phyloP scores from a whole-genome alignment of 1,139 yeast genomes.

The Geotrichum klebahnii region DNA sequence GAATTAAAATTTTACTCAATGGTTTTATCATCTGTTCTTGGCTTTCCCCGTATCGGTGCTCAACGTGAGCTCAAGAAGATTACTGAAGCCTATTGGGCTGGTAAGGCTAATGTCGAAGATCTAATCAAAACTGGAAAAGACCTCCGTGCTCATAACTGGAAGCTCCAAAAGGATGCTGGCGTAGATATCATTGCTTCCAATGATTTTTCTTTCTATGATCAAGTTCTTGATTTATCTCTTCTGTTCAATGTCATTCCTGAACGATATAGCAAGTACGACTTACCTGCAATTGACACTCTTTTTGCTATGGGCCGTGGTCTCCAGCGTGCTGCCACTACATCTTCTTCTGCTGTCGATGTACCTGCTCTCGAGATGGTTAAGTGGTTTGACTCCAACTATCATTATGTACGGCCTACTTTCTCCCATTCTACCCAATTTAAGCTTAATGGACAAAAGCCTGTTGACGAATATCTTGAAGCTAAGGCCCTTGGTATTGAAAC shows the following conservation, averaged over 20 bases:
- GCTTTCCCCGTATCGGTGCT: conserved; percentile 97
- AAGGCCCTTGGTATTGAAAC: conserved; percentile 92
- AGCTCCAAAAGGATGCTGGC: conserved; percentile 94
- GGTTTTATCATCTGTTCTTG: conserved; percentile 86
- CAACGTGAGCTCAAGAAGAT: conserved; percentile 98
- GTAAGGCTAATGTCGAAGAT: conserved; percentile 83
- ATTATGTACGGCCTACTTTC: conserved; percentile 98
- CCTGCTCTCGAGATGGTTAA: conserved; percentile 99
- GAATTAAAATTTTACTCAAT: conserved; percentile 55
- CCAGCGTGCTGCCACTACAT: conserved; percentile 90
- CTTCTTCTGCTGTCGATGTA: conserved; percentile 88
- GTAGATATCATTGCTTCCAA: conserved; percentile 95
- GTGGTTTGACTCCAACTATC: conserved; percentile 99
- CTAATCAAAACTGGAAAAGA: conserved; percentile 90
- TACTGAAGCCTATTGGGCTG: conserved; percentile 98
- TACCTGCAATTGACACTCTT: conserved; percentile 84
- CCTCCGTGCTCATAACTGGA: conserved; percentile 95
- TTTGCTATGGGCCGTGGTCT: conserved; percentile 99
- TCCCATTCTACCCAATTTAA: conserved; percentile 93
- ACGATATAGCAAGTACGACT: conserved; percentile 87
- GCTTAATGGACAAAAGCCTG: conserved; percentile 93
- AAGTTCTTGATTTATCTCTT: conserved; percentile 86
- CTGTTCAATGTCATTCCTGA: conserved; percentile 95
- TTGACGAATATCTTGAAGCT: conserved; percentile 96
- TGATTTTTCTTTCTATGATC: conserved; percentile 97